A percentile compares a stretch with the other conserved stretches of the same genome.
Conservation (phyloP, 2,329 filamentous ascomycete species). For the Magnaporthiopsis poae region DNA sequence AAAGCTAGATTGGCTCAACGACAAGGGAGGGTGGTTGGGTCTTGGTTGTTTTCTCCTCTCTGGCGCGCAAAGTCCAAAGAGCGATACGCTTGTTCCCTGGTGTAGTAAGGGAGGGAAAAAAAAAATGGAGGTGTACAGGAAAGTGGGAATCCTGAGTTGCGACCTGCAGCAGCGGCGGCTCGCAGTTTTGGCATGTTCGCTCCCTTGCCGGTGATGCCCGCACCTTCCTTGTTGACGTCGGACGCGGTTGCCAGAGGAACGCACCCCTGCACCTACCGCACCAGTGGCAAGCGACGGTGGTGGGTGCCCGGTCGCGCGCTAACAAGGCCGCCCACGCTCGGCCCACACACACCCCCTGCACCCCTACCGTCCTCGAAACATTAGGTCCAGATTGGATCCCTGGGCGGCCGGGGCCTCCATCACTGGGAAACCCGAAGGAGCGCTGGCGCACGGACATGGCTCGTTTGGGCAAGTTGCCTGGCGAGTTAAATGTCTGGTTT, state of each 20-base stretch:
- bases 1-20: not conserved
- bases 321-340: not conserved
- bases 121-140: slow-evolving; percentile 2
- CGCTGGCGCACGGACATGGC: not conserved
- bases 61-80: not conserved
- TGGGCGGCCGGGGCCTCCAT: not conserved
- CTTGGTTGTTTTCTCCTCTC: slow-evolving; percentile 3
- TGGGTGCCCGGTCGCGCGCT: not conserved
- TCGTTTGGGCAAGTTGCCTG: not conserved
- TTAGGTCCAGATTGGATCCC: not conserved
- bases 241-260: slow-evolving; percentile 1
- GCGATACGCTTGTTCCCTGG: not conserved
- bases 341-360: not conserved
- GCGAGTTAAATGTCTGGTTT: not conserved
- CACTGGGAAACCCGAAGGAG: not conserved
- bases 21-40: not conserved
- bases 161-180: not conserved
- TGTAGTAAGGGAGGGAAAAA: not conserved
- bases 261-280: not conserved
- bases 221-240: not conserved
- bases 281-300: not conserved
- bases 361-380: not conserved
- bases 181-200: slow-evolving; percentile 1
- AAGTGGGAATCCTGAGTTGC: slow-evolving; percentile 3
- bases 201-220: not conserved